Evolutionary conservation across 179 eudicot species (phyloP).

Genomic region (Silene coronaria): DNA sequence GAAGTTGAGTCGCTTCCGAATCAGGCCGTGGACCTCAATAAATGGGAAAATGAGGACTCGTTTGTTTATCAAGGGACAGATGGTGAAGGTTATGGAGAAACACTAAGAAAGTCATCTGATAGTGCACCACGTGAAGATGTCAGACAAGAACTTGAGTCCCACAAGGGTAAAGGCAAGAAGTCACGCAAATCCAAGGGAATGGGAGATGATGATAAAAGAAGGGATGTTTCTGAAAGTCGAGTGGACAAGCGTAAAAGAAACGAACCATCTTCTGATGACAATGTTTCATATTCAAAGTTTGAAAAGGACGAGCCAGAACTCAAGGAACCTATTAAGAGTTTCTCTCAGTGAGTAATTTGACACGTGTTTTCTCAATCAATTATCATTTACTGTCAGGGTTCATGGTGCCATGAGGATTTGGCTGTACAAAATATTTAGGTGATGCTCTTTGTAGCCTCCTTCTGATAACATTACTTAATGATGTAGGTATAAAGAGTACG

Average conservation of each 20-base stretch:
- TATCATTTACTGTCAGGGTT: neutral
- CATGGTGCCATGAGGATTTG: neutral
- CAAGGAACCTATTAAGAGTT: constrained; percentile 69
- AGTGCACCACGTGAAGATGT: constrained; percentile 37
- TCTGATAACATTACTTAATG: neutral
- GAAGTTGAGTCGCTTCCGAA: constrained; percentile 33
- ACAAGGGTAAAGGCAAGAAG: constrained; percentile 47
- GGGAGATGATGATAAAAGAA: constrained; percentile 36
- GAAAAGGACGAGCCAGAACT: constrained; percentile 88
- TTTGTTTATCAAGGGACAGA: constrained; percentile 37
- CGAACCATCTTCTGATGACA: constrained; percentile 72
- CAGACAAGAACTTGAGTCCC: constrained; percentile 37
- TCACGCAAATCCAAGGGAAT: constrained; percentile 44
- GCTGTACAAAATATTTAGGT: neutral
- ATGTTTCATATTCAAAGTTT: constrained; percentile 62
- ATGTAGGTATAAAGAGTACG: constrained; percentile 72
- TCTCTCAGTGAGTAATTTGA: constrained; percentile 58
- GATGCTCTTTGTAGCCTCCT: neutral
- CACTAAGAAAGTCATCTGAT: constrained; percentile 36
- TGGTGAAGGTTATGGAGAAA: constrained; percentile 54
- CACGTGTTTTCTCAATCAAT: constrained; percentile 8
- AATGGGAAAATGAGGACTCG: constrained; percentile 39
- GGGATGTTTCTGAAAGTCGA: constrained; percentile 38
- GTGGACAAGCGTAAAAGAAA: constrained; percentile 48
- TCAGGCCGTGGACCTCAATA: constrained; percentile 39